Conservation (phyloP, 495 filamentous ascomycete species). For the Penicillium turbatum region DNA sequence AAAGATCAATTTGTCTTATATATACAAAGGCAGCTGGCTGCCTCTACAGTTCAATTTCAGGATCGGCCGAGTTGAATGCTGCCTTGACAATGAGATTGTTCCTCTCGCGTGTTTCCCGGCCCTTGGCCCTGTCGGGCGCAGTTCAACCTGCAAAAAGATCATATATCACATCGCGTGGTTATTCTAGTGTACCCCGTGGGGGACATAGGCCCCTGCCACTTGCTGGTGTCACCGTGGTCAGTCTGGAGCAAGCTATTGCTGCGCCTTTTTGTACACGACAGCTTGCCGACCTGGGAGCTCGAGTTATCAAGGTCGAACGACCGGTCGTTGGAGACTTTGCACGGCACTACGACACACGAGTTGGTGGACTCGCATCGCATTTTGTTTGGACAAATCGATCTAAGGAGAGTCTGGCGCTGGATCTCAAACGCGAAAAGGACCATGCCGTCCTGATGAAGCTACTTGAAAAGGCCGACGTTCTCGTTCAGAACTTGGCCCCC, state of each 20-base stretch:
- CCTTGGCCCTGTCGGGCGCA: background rate
- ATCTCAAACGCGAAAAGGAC: conserved; percentile 42
- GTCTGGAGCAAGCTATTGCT: conserved; percentile 50
- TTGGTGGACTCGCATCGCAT: conserved; percentile 46
- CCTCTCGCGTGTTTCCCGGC: background rate
- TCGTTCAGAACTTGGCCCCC: conserved; percentile 51
- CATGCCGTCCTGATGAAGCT: conserved; percentile 42
- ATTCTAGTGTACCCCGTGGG: conserved; percentile 10
- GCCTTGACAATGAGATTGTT: background rate
- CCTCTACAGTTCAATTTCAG: background rate
- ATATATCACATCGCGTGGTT: background rate
- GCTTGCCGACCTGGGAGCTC: conserved; percentile 48
- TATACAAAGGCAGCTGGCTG: background rate
- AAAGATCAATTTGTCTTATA: background rate
- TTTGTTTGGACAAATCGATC: conserved; percentile 53
- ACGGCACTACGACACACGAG: conserved; percentile 44
- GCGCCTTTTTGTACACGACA: conserved; percentile 52
- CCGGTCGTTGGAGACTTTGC: conserved; percentile 49
- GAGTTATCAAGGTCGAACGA: conserved; percentile 52
- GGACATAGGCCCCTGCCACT: conserved; percentile 30
- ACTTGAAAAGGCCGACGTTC: conserved; percentile 43
- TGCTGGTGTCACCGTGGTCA: conserved; percentile 47
- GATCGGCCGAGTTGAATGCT: background rate
- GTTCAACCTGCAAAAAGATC: background rate
- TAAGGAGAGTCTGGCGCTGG: conserved; percentile 48